Evolutionary conservation across 2,329 filamentous ascomycete genomes (phyloP), one percentile per base, ranked within the genome.

Genomic region (Botrytis hyacinthi): DNA sequence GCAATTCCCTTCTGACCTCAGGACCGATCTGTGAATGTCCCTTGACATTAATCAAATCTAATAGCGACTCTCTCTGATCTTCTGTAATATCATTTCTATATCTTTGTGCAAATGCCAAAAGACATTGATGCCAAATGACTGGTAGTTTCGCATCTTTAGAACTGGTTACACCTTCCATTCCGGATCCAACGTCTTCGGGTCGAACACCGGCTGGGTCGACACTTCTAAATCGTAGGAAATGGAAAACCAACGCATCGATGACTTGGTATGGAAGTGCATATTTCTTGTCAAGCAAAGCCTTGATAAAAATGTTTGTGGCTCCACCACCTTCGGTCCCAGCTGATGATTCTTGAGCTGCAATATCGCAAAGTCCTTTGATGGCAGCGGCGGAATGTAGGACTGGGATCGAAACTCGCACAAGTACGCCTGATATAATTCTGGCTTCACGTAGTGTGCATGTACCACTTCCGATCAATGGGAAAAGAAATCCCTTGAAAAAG

Each of bases 1-100:
- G 83, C 80, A 99, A 81, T 82, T 99, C 95, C 79, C 94, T 90
- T 78, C 96, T 87, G 40, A 98, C 93, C 81, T 98, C 96, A 0
- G 96, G 94, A 0, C 94, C 94, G 76, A 99, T 98, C 74, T 91
- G 89, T 75, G 91, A 90, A 83, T 99, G 96, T 0, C 95, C 95
- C 75, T 95, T 90, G 6, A 90, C 91, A 61, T 97, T 85, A 29
- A 99, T 85, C 74, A 99, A 83, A 83, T 99, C 96, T 9, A 99
- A 85, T 69, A 99, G 84, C 0, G 94, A 93, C 83, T 99, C 95
- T 78, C 95, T 87, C 85, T 97, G 95, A 78, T 98, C 95, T 82
- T 98, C 95, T 2, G 94, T 97, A 78, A 98, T 95, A 82, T 98
- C 95, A 78, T 98, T 97, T 80, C 94, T 91, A 84, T 98, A 99